These are phyloP conservation scores for Chloranthus sessilifolius DNA, from an alignment of 164 flowering plant genomes.

Conservation along the genomic window DNA sequence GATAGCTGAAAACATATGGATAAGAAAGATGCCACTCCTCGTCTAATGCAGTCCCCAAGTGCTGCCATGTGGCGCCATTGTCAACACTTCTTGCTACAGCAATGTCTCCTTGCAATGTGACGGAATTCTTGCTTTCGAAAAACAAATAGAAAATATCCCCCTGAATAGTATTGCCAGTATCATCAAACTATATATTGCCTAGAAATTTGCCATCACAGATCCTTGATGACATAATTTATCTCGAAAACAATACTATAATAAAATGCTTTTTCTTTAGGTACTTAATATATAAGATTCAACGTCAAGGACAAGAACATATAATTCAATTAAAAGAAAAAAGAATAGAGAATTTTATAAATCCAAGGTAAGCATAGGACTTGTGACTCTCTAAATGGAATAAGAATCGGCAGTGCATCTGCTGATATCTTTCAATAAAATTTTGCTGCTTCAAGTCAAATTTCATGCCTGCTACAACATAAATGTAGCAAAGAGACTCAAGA, in stretches of 20 bases:
- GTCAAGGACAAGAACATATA: no score
- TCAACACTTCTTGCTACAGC: conserved; percentile 84
- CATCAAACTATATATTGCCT: conserved; percentile 1
- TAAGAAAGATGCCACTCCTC: conserved; percentile 98
- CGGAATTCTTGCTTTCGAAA: conserved; percentile 81
- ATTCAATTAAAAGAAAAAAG: no score
- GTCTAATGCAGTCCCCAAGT: conserved; percentile 75
- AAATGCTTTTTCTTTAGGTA: background rate
- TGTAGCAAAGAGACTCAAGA: no score
- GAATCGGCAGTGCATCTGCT: no score
- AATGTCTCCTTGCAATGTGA: conserved; percentile 90
- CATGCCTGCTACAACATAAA: no score
- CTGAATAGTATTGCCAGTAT: conserved; percentile 33
- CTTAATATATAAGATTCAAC: no score
- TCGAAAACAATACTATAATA: background rate
- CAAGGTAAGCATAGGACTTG: no score
- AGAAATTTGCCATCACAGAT: background rate
- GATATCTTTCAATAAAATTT: no score
- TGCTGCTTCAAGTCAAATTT: no score
- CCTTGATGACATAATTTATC: background rate
- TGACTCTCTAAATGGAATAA: no score
- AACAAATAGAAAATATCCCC: conserved; percentile 68
- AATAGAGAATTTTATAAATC: no score
- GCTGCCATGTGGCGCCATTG: conserved; percentile 90
- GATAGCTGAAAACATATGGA: conserved; percentile 72